Conservation (phyloP, 495 filamentous ascomycete species). For the Polyplosphaeria fusca region DNA sequence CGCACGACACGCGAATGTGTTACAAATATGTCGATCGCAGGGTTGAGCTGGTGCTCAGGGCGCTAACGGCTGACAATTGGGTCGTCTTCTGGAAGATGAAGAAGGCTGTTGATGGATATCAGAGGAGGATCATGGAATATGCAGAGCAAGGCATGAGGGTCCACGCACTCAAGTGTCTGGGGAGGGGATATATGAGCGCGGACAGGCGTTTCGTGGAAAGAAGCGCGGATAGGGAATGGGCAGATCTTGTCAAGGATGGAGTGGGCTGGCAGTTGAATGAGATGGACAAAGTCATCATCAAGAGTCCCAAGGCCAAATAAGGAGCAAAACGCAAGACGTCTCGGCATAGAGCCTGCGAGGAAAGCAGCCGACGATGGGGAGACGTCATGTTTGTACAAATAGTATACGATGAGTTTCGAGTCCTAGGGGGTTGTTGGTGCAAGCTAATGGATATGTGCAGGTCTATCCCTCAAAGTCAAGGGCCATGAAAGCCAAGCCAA, state of each 20-base stretch:
- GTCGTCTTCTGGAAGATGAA: constrained; percentile 69
- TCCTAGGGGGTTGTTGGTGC: too few relatives aligned
- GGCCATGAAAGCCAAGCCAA: too few relatives aligned
- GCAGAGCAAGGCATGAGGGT: constrained; percentile 66
- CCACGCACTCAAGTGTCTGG: constrained; percentile 78
- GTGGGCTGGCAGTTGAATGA: constrained; percentile 79
- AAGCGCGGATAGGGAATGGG: constrained; percentile 63
- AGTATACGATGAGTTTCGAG: too few relatives aligned
- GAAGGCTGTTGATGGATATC: constrained; percentile 70
- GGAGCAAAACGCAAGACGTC: too few relatives aligned
- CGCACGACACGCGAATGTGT: constrained; percentile 58
- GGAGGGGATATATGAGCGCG: constrained; percentile 72
- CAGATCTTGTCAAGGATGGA: constrained; percentile 59
- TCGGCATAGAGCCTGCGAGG: too few relatives aligned
- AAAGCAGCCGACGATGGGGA: too few relatives aligned
- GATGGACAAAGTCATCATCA: constrained; percentile 61
- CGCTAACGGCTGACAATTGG: constrained; percentile 79
- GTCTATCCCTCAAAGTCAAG: too few relatives aligned
- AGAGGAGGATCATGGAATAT: constrained; percentile 73
- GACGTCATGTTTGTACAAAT: too few relatives aligned
- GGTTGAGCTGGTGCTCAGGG: constrained; percentile 63
- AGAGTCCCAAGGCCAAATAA: constrained; percentile 53
- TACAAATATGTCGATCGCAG: constrained; percentile 58
- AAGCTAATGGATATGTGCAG: too few relatives aligned
- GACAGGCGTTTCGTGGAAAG: constrained; percentile 62